phyloP scores from a whole-genome alignment of 2,329 filamentous ascomycete genomes.

The Blastomyces silverae region DNA sequence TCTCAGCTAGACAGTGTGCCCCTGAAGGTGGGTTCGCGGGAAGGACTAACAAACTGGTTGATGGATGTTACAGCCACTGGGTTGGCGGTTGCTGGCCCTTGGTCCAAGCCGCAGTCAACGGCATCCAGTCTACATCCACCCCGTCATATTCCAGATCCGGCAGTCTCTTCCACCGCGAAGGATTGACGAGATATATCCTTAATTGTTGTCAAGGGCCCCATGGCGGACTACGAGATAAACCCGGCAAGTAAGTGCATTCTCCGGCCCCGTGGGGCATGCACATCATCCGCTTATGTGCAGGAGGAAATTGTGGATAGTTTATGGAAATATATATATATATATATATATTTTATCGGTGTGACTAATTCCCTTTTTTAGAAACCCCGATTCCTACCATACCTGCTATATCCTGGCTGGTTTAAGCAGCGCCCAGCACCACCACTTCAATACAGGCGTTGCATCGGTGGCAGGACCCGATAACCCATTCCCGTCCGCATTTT shows the following conservation, averaged over 20 bases:
- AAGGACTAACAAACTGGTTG: constrained; percentile 93
- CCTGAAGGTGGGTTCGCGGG: constrained; percentile 92
- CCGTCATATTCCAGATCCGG: constrained; percentile 25
- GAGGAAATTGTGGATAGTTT: neutral
- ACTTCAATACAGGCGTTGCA: constrained; percentile 16
- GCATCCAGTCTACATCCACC: constrained; percentile 35
- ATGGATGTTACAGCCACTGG: constrained; percentile 98
- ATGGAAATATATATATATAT: neutral
- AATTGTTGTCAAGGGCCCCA: constrained; percentile 73
- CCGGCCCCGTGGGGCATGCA: constrained; percentile 8
- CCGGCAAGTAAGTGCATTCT: constrained; percentile 62
- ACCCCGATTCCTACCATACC: constrained; percentile 83
- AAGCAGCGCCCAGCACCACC: constrained; percentile 65
- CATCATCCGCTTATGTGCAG: constrained; percentile 11
- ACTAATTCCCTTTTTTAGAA: constrained; percentile 41
- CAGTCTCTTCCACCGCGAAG: constrained; percentile 69
- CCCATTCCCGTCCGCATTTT: constrained; percentile 34
- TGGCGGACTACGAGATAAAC: constrained; percentile 89
- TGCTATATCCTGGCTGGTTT: constrained; percentile 86
- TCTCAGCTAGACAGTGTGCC: constrained; percentile 79
- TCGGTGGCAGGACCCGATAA: constrained; percentile 17
- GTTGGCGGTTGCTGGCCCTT: constrained; percentile 91
- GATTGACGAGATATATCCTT: constrained; percentile 80
- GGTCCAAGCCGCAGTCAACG: constrained; percentile 68
- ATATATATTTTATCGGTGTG: neutral